Evolutionary conservation across 139 green algal genomes (phyloP).

Genomic region (Chlorella ohadii): DNA sequence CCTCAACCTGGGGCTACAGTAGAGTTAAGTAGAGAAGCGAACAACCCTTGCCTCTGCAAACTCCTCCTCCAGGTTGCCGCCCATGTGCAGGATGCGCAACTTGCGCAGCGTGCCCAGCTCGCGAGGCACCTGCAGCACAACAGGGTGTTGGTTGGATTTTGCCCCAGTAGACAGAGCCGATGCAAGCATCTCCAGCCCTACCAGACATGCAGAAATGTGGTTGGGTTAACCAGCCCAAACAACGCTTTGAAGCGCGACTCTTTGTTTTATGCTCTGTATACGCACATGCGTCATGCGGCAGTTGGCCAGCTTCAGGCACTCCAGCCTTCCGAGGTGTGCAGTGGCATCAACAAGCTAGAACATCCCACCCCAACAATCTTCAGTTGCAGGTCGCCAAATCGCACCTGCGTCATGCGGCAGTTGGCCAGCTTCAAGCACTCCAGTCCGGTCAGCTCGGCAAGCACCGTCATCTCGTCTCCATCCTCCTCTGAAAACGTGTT

Average conservation of each 20-base stretch:
- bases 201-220: no score
- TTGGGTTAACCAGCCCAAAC: no score
- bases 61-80: slow-evolving; percentile 23
- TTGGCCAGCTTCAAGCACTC: slow-evolving; percentile 35
- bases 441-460: slow-evolving; percentile 3
- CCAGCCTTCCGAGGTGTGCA: no score
- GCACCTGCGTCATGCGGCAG: slow-evolving; percentile 19
- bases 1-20: no score
- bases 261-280: no score
- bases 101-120: slow-evolving; percentile 5
- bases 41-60: not conserved
- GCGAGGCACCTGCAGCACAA: not conserved
- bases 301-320: slow-evolving; percentile 35
- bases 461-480: not conserved
- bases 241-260: no score
- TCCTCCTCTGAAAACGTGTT: slow-evolving; percentile 1
- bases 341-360: no score
- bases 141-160: no score
- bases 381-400: not conserved
- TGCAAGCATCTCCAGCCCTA: no score
- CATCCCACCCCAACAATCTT: not conserved
- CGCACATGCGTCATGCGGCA: slow-evolving; percentile 14
- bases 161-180: no score
- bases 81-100: slow-evolving; percentile 35
- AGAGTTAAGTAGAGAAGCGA: no score